Conservation (phyloP, 2,329 filamentous ascomycete species). For the Neoascochyta sp. region DNA sequence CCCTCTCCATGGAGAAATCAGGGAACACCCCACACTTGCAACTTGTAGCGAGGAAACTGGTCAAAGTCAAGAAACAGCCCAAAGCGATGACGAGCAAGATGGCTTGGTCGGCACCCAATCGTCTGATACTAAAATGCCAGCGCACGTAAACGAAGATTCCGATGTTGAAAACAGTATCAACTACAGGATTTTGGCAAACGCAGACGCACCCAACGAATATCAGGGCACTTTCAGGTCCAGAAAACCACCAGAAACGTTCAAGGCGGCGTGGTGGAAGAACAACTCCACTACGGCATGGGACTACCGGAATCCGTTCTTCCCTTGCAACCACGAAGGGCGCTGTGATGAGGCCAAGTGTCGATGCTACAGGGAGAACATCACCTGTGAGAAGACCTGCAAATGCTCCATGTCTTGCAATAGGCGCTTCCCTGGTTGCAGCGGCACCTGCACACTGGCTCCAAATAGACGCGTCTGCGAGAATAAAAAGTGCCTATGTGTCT, state of each 20-base stretch:
- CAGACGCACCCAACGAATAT: too few relatives aligned
- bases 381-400: conserved; percentile 71
- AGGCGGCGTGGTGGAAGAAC: too few relatives aligned
- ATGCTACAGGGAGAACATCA: conserved; percentile 59
- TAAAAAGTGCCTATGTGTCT: conserved; percentile 62
- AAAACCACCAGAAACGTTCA: too few relatives aligned
- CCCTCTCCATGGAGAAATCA: conserved; percentile 41
- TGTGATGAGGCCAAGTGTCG: conserved; percentile 61
- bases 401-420: conserved; percentile 59
- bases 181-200: conserved; percentile 19
- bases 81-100: conserved; percentile 6
- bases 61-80: conserved; percentile 1
- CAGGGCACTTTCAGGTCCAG: too few relatives aligned
- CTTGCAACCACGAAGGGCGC: conserved; percentile 64
- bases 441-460: conserved; percentile 15
- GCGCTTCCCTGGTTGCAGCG: conserved; percentile 45
- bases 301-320: conserved; percentile 56
- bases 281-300: conserved; percentile 52
- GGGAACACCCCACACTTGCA: conserved; percentile 33
- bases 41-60: too few relatives aligned
- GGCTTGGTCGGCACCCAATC: too few relatives aligned
- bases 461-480: conserved; percentile 42
- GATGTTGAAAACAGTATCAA: conserved; percentile 25
- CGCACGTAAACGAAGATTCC: conserved; percentile 13
- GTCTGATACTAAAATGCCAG: conserved; percentile 5